Evolutionary conservation across 73 alveolate genomes (phyloP).

Genomic region (Tetrahymena thermophila): DNA sequence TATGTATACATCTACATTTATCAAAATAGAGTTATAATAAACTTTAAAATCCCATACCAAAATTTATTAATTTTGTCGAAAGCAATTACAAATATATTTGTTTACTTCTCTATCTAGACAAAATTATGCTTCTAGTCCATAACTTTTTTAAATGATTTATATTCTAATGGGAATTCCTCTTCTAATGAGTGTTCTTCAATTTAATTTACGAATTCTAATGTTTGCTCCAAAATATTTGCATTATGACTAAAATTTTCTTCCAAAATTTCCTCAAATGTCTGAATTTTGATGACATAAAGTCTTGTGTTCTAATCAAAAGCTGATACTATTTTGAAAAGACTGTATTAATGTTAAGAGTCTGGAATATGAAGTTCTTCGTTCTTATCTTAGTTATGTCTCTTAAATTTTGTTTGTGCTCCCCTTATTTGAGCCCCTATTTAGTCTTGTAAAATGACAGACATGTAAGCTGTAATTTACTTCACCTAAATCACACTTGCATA

Average conservation of each 20-base stretch:
- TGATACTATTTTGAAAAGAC: neutral
- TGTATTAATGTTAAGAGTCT: neutral
- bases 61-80: neutral
- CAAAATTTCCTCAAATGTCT: neutral
- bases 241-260: neutral
- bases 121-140: neutral
- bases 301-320: neutral
- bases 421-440: neutral
- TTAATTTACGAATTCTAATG: neutral
- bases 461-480: neutral
- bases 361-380: neutral
- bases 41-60: neutral
- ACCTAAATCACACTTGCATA: neutral
- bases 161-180: neutral
- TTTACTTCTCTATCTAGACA: neutral
- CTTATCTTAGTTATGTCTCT: neutral
- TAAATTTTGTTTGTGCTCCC: neutral
- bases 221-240: neutral
- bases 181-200: neutral
- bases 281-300: neutral
- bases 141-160: neutral
- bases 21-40: neutral
- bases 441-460: neutral
- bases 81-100: neutral
- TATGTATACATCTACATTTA: neutral